Evolutionary conservation across 2,329 filamentous ascomycete species (phyloP).

Genomic region (Paracamarosporium sp.): DNA sequence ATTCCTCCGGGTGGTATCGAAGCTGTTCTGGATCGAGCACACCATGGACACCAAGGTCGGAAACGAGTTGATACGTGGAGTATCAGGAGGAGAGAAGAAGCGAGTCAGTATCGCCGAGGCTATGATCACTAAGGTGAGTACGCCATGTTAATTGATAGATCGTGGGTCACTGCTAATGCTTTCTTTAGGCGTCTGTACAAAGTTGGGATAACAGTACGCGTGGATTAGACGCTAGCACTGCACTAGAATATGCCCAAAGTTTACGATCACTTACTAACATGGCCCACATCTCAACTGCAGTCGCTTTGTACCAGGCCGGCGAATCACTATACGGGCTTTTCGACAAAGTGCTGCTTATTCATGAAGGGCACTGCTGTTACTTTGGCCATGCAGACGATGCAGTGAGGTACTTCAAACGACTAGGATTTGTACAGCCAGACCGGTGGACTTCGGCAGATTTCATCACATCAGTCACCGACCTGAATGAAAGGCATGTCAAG

Average conservation of each 20-base stretch:
- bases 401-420: conserved; percentile 68
- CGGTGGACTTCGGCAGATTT: conserved; percentile 76
- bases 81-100: conserved; percentile 57
- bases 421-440: conserved; percentile 71
- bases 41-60: conserved; percentile 76
- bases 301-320: conserved; percentile 75
- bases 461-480: conserved; percentile 72
- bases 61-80: conserved; percentile 74
- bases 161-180: neutral
- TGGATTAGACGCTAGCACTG: conserved; percentile 76
- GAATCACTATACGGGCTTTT: conserved; percentile 48
- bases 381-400: conserved; percentile 68
- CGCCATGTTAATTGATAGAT: neutral
- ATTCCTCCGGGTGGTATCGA: conserved; percentile 72
- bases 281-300: conserved; percentile 65
- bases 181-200: conserved; percentile 33
- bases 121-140: conserved; percentile 50
- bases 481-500: conserved; percentile 63
- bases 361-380: conserved; percentile 58
- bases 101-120: conserved; percentile 58
- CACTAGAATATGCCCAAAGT: conserved; percentile 74
- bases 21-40: conserved; percentile 75
- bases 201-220: conserved; percentile 69
- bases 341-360: conserved; percentile 49
- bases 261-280: conserved; percentile 71